Evolutionary conservation across 257 asterid species (phyloP).

Genomic region (Henckelia pumila): DNA sequence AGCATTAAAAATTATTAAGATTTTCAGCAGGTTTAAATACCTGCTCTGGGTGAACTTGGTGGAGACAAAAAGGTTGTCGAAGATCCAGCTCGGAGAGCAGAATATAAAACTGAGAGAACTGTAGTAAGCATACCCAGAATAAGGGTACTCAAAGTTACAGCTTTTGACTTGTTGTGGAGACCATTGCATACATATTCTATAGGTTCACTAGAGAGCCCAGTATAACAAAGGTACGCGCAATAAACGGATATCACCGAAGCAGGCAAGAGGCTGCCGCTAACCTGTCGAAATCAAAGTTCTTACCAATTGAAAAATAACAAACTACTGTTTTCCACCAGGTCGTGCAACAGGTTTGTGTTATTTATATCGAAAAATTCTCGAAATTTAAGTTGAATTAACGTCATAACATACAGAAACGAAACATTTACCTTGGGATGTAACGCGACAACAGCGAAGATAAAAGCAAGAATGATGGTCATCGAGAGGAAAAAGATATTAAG

Average conservation of each 20-base stretch:
- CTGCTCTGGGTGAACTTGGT: constrained; percentile 90
- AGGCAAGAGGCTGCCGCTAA: constrained; percentile 93
- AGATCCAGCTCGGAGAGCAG: constrained; percentile 97
- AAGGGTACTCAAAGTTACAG: constrained; percentile 71
- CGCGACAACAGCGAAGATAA: constrained; percentile 71
- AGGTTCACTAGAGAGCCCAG: constrained; percentile 93
- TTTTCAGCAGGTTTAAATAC: constrained; percentile 30
- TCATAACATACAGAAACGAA: background rate
- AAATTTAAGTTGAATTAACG: background rate
- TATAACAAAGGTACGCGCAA: constrained; percentile 91
- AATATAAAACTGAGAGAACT: constrained; percentile 79
- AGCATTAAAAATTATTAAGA: constrained; percentile 3
- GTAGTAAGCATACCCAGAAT: constrained; percentile 92
- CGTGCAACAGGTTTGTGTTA: background rate
- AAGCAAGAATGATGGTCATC: constrained; percentile 76
- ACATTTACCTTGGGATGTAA: constrained; percentile 75
- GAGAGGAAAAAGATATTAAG: constrained; percentile 93
- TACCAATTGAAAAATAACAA: background rate
- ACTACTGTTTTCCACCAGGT: background rate
- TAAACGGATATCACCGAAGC: constrained; percentile 92
- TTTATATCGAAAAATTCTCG: too few relatives aligned
- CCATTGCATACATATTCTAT: constrained; percentile 86
- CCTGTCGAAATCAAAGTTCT: constrained; percentile 45
- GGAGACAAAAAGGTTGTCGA: constrained; percentile 90
- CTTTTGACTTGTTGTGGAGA: constrained; percentile 74